Evolutionary conservation across 768 basidiomycete species (phyloP), one percentile per base, ranked within the genome.

Genomic region (Trametes punicea): DNA sequence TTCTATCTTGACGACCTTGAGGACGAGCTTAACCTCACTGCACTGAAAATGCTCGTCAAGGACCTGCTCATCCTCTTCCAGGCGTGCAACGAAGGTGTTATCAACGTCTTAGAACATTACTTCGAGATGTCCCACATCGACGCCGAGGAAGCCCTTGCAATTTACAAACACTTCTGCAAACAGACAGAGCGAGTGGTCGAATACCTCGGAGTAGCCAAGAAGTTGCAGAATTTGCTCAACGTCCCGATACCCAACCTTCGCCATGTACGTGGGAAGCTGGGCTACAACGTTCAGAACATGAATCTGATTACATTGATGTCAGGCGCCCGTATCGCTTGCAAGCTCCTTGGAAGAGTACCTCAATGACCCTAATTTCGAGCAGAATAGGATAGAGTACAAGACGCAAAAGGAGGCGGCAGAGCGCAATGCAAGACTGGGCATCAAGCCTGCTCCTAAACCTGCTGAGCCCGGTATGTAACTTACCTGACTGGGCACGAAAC

Each of bases 61-160:
- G 97, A 99, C 69, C 81, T 98, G 2, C 80, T 98, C 49, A 90
- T 98, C 51, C 77, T 98, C 16, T 98, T 98, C 69, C 94, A 97
- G 68, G 93, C 93, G 2, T 88, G 93, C 38, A 99, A 99, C 63
- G 97, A 99, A 67, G 97, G 95, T 36, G 92, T 88, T 16, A 85
- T 87, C 65, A 90, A 89, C 63, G 83, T 88, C 31, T 75, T 90
- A 41, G 97, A 98, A 67, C 89, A 96, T 72, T 99, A 97, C 72
- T 98, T 98, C 65, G 95, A 97, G 69, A 98, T 98, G 97, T 92
- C 93, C 0, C 88, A 90, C 60, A 71, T 85, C n/a, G 96, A 98
- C 67, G 97, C 96, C 0, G 74, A 81, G 33, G 84, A 89, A 29
- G 90, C 96, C 2, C 81, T 98, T 23, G 71, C 74, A 16, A 85